Conservation (phyloP, 73 alveolate genomes). For the Tetrahymena borealis region DNA sequence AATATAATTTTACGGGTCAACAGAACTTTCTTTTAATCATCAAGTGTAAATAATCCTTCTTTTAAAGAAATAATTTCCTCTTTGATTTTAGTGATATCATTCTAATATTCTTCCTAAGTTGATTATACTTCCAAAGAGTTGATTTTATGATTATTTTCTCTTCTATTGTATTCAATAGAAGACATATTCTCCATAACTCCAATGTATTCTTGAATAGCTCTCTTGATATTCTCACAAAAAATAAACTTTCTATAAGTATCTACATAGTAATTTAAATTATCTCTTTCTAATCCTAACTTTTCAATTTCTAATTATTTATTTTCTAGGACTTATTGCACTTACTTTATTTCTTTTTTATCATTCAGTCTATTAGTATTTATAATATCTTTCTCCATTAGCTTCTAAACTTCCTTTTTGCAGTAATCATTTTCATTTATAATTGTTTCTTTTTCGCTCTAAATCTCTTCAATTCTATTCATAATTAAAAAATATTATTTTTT, state of each 20-base stretch:
- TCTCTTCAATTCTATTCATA: neutral
- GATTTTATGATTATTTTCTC: neutral
- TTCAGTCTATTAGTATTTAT: neutral
- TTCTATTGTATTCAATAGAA: neutral
- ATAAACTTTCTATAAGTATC: neutral
- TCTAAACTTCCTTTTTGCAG: neutral
- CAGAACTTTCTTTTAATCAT: neutral
- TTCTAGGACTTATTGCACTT: neutral
- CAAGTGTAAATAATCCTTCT: neutral
- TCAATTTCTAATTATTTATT: neutral
- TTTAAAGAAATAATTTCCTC: neutral
- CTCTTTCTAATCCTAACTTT: neutral
- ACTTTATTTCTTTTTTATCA: neutral
- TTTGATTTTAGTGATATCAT: neutral
- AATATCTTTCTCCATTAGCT: neutral
- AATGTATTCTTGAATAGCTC: neutral
- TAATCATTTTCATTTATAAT: neutral
- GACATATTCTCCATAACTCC: neutral
- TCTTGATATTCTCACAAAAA: neutral
- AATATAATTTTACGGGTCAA: neutral
- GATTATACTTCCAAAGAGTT: neutral
- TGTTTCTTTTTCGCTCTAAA: neutral
- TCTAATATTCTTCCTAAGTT: neutral
- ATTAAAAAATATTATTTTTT: neutral
- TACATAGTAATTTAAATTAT: neutral